A percentile compares a stretch with the other conserved stretches of the same genome.
phyloP scores from a whole-genome alignment of 257 asterid genomes.

The Salvia miltiorrhiza region DNA sequence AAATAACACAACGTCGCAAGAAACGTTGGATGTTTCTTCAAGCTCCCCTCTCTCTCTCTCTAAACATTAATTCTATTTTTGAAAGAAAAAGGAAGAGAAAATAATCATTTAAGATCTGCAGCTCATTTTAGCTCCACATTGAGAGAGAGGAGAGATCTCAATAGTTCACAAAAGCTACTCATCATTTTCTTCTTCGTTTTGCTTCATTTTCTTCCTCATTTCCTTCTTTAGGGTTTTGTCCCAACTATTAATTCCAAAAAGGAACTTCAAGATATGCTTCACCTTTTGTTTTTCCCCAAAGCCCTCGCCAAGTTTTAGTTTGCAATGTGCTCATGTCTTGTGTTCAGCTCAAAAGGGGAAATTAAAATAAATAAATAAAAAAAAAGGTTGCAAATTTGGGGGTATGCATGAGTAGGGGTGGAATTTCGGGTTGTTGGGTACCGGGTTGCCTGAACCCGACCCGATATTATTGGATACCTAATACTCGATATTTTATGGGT shows the following conservation, averaged over 20 bases:
- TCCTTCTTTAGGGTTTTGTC: conserved; percentile 42
- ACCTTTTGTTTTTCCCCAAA: conserved; percentile 27
- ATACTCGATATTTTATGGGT: too few species aligned
- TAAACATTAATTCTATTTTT: conserved; percentile 2
- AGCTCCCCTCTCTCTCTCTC: conserved; percentile 2
- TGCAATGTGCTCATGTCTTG: conserved; percentile 15
- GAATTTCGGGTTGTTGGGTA: too few species aligned
- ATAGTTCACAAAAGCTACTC: conserved; percentile 51
- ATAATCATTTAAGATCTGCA: conserved; percentile 44
- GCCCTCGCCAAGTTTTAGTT: conserved; percentile 23
- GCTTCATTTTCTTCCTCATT: conserved; percentile 30
- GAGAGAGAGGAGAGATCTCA: conserved; percentile 40
- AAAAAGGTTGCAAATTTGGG: conserved; percentile 1
- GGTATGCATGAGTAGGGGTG: too few species aligned
- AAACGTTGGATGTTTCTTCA: conserved; percentile 22
- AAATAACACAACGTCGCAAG: too few species aligned
- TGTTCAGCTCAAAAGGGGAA: background rate
- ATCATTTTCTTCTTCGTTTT: conserved; percentile 35
- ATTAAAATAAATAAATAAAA: too few species aligned
- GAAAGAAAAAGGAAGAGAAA: conserved; percentile 19
- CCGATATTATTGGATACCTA: too few species aligned
- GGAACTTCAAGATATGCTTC: conserved; percentile 61
- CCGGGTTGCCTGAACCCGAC: too few species aligned
- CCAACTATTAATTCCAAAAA: conserved; percentile 22
- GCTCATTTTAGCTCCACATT: conserved; percentile 40